Evolutionary conservation across 1,284 basidiomycete genomes (phyloP).

Genomic region (Heterobasidion occidentale): DNA sequence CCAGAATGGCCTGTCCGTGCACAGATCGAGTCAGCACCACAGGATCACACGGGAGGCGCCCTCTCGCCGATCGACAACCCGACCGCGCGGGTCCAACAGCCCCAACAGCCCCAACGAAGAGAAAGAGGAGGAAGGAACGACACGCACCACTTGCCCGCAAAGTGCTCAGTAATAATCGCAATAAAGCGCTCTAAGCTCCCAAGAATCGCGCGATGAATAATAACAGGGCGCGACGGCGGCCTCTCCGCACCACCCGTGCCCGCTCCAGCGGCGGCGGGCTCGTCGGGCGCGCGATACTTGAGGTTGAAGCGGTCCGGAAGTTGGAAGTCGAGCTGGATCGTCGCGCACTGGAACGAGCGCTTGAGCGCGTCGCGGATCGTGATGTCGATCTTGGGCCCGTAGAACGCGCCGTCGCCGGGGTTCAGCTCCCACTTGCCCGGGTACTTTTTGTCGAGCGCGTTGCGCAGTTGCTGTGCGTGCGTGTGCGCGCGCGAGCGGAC

Average conservation of each 20-base stretch:
- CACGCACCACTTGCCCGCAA: slow-evolving; percentile 89
- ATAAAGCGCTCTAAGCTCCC: slow-evolving; percentile 96
- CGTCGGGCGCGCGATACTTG: slow-evolving; percentile 79
- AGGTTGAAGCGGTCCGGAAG: slow-evolving; percentile 97
- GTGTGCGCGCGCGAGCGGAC: neutral
- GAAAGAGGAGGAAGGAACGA: neutral
- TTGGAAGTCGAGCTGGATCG: slow-evolving; percentile 99
- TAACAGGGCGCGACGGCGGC: slow-evolving; percentile 78
- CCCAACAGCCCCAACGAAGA: no score
- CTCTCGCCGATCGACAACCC: neutral
- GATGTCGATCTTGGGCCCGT: slow-evolving; percentile 97
- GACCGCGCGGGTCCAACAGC: no score
- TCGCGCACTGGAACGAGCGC: slow-evolving; percentile 96
- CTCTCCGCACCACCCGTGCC: slow-evolving; percentile 28
- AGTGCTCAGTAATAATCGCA: slow-evolving; percentile 96
- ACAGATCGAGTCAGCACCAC: neutral
- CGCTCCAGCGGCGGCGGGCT: slow-evolving; percentile 34
- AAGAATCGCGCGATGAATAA: slow-evolving; percentile 97
- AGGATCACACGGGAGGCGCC: no score
- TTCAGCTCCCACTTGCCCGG: slow-evolving; percentile 92
- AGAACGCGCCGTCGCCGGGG: slow-evolving; percentile 96
- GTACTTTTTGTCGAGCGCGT: slow-evolving; percentile 82
- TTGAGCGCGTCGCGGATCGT: slow-evolving; percentile 90
- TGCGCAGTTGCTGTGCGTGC: slow-evolving; percentile 62
- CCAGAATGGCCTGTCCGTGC: slow-evolving; percentile 83